A percentile compares a stretch with the other conserved stretches of the same genome.
These are phyloP conservation scores for Beauveria sp. DNA, from an alignment of 2,329 filamentous ascomycete species.

Conservation along the genomic window DNA sequence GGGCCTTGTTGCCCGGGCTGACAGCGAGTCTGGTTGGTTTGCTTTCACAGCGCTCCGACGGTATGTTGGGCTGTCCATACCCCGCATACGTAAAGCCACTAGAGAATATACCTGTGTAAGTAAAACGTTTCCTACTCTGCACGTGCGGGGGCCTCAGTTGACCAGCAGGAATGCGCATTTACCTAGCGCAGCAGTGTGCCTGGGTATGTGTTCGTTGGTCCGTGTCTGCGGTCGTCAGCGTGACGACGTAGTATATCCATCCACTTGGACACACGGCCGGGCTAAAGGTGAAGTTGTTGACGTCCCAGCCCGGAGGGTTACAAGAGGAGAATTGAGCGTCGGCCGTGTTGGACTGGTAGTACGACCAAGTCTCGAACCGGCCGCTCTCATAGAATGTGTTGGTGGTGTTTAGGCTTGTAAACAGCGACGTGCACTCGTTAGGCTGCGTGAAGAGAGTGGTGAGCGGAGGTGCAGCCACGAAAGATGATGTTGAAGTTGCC, in stretches of 20 bases:
- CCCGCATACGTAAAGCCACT: not conserved
- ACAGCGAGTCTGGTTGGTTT: not conserved
- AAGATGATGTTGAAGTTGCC: not conserved
- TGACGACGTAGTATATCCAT: not conserved
- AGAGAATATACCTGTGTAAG: not conserved
- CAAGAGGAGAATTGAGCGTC: not conserved
- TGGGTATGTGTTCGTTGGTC: not conserved
- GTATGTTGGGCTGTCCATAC: not conserved
- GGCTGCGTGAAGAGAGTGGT: not conserved
- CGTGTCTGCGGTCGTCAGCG: not conserved
- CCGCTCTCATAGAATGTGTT: not conserved
- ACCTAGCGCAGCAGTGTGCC: constrained; percentile 3
- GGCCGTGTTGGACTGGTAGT: not conserved
- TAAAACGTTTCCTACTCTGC: not conserved
- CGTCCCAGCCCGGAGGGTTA: constrained; percentile 3
- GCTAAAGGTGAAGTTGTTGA: constrained; percentile 1
- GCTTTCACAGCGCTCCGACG: not conserved
- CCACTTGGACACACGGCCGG: constrained; percentile 5
- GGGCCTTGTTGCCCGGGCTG: not conserved
- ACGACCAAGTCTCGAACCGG: not conserved
- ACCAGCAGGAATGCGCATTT: not conserved
- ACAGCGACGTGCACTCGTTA: not conserved
- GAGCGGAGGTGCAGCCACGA: not conserved
- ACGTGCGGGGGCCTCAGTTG: not conserved
- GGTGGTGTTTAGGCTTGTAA: not conserved